A percentile compares a stretch with the other conserved stretches of the same genome.
Conservation (phyloP, 1,284 basidiomycete genomes). For the Phylloporus gajari region DNA sequence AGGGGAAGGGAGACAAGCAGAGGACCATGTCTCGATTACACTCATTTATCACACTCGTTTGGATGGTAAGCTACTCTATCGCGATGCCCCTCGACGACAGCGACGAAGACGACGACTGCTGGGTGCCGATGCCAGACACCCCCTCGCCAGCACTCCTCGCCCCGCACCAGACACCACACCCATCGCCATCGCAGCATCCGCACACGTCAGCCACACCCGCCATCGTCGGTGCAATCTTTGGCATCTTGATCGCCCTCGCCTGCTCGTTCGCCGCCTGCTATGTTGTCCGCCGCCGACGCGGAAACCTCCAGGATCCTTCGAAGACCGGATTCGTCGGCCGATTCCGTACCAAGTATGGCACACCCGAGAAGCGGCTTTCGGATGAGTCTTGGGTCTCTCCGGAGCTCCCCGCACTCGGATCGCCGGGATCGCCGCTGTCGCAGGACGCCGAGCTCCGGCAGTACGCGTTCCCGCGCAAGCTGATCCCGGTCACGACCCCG, state of each 20-base stretch:
- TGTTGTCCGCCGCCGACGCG: slow-evolving; percentile 20
- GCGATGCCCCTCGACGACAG: slow-evolving; percentile 28
- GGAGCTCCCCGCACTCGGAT: slow-evolving; percentile 11
- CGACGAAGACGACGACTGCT: slow-evolving; percentile 16
- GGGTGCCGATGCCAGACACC: background rate
- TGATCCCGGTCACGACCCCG: slow-evolving; percentile 30
- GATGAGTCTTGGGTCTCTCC: slow-evolving; percentile 44
- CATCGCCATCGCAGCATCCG: slow-evolving; percentile 19
- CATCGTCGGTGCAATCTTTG: slow-evolving; percentile 27
- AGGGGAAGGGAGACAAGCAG: background rate
- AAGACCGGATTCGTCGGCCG: slow-evolving; percentile 18
- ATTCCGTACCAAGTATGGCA: slow-evolving; percentile 1
- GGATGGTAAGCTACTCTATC: slow-evolving; percentile 5
- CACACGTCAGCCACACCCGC: slow-evolving; percentile 22
- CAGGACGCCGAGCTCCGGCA: slow-evolving; percentile 25
- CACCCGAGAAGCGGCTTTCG: slow-evolving; percentile 35
- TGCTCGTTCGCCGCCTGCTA: slow-evolving; percentile 15
- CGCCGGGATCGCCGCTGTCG: slow-evolving; percentile 19
- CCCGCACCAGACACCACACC: slow-evolving; percentile 25
- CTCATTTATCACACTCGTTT: slow-evolving; percentile 35
- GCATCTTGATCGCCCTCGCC: slow-evolving; percentile 25
- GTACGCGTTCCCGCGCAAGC: slow-evolving; percentile 28
- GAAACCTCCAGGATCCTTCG: slow-evolving; percentile 24
- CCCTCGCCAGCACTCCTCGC: slow-evolving; percentile 23
- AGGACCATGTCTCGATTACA: slow-evolving; percentile 27